A percentile compares a stretch with the other conserved stretches of the same genome.
phyloP scores from a whole-genome alignment of 306 rosid species.

The Leucaena leucocephala region DNA sequence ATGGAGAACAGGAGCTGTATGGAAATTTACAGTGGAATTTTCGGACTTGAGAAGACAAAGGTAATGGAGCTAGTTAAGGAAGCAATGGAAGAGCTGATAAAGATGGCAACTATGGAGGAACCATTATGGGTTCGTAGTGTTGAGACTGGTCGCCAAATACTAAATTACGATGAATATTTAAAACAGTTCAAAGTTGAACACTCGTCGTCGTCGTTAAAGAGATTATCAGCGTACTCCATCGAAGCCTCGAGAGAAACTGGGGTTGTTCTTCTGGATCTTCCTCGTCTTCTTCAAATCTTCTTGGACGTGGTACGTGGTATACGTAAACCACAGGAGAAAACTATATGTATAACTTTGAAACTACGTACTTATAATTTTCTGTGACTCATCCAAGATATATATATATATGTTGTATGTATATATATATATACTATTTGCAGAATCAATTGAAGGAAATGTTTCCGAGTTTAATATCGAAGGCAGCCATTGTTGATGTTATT shows the following conservation, averaged over 20 bases:
- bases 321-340: too few relatives aligned
- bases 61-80: slow-evolving; percentile 62
- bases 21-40: slow-evolving; percentile 65
- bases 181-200: slow-evolving; percentile 48
- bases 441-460: slow-evolving; percentile 86
- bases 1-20: slow-evolving; percentile 61
- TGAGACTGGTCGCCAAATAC: slow-evolving; percentile 68
- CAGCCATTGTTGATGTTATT: slow-evolving; percentile 68
- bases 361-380: too few relatives aligned
- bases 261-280: slow-evolving; percentile 58
- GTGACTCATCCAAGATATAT: too few relatives aligned
- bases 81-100: slow-evolving; percentile 65
- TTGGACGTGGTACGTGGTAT: slow-evolving; percentile 57
- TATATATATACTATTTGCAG: slow-evolving; percentile 30
- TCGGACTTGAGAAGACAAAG: slow-evolving; percentile 62
- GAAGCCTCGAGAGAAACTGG: slow-evolving; percentile 71
- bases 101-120: slow-evolving; percentile 61
- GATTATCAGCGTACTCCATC: slow-evolving; percentile 38
- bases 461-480: slow-evolving; percentile 67
- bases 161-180: slow-evolving; percentile 67
- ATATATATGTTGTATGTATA: too few relatives aligned
- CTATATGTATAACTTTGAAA: too few relatives aligned
- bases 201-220: slow-evolving; percentile 34
- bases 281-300: slow-evolving; percentile 62
- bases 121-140: slow-evolving; percentile 73